Percentiles rank a stretch among this genome's conserved stretches.
phyloP scores from a whole-genome alignment of 148 eudicot species.

The Silene latifolia region DNA sequence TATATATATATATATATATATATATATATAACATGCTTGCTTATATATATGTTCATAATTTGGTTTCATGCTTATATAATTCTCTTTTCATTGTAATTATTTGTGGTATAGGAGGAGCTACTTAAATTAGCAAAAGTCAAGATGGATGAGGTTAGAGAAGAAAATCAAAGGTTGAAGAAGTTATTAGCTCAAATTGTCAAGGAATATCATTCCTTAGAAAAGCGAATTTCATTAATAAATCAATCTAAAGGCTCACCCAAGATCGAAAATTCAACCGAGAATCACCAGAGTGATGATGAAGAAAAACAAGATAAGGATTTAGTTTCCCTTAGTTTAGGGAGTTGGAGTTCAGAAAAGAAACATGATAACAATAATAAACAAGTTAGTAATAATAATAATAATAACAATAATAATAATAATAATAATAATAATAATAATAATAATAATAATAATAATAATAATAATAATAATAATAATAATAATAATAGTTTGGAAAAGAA shows the following conservation, averaged over 20 bases:
- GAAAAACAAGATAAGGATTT: slow-evolving; percentile 25
- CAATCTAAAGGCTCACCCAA: slow-evolving; percentile 4
- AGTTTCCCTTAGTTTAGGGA: slow-evolving; percentile 43
- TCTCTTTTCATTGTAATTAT: neutral
- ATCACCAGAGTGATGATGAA: slow-evolving; percentile 9
- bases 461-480: neutral
- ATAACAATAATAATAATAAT: neutral
- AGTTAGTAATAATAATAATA: neutral
- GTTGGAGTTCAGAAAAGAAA: slow-evolving; percentile 23
- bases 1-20: neutral
- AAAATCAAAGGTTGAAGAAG: slow-evolving; percentile 41
- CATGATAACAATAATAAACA: slow-evolving; percentile 8
- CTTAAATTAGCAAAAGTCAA: slow-evolving; percentile 37
- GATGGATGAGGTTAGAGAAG: slow-evolving; percentile 48
- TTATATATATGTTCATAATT: neutral
- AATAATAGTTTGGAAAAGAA: slow-evolving; percentile 16
- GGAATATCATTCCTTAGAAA: slow-evolving; percentile 37
- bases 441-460: no score
- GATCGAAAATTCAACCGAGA: slow-evolving; percentile 10
- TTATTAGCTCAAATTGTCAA: slow-evolving; percentile 28
- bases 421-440: neutral
- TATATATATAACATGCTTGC: neutral
- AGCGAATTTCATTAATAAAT: slow-evolving; percentile 21
- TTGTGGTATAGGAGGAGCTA: slow-evolving; percentile 27
- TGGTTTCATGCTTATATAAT: neutral